Conservation (phyloP, 2,329 filamentous ascomycete genomes). For the Colletotrichum destructivum region DNA sequence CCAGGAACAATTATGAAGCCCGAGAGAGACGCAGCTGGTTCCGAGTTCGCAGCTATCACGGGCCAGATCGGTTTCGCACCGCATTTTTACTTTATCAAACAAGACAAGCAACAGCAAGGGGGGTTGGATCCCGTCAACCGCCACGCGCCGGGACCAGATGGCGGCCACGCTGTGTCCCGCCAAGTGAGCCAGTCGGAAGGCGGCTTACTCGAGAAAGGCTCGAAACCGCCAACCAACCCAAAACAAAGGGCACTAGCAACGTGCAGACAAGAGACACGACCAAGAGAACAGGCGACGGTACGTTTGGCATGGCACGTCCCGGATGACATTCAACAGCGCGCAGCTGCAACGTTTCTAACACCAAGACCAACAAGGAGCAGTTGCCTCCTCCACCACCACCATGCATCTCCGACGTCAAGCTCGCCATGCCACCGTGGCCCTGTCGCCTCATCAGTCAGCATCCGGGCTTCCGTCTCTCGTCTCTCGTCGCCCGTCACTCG, state of each 20-base stretch:
- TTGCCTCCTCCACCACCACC: constrained; percentile 13
- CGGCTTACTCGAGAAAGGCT: constrained; percentile 29
- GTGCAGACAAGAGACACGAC: constrained; percentile 15
- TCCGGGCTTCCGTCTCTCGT: constrained; percentile 41
- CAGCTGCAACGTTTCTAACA: constrained; percentile 24
- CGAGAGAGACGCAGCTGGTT: constrained; percentile 14
- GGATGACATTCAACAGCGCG: constrained; percentile 8
- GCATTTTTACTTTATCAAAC: constrained; percentile 19
- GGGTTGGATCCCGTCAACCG: constrained; percentile 20
- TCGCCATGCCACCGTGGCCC: constrained; percentile 27
- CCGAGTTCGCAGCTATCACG: constrained; percentile 32
- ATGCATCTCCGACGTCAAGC: constrained; percentile 35
- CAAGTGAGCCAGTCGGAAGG: constrained; percentile 29
- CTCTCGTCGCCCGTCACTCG: background rate
- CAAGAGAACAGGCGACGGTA: background rate
- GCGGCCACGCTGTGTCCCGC: constrained; percentile 19
- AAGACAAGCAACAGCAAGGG: constrained; percentile 17
- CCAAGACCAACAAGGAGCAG: background rate
- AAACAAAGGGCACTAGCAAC: constrained; percentile 27
- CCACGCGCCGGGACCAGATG: constrained; percentile 27
- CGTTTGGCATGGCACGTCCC: constrained; percentile 26
- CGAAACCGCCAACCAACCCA: constrained; percentile 29
- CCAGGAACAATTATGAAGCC: constrained; percentile 10
- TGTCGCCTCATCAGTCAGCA: constrained; percentile 38
- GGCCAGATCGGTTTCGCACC: constrained; percentile 24